A percentile compares a stretch with the other conserved stretches of the same genome.
Evolutionary conservation across 1,284 basidiomycete genomes (phyloP).

Genomic region (Inonotus hispidus): DNA sequence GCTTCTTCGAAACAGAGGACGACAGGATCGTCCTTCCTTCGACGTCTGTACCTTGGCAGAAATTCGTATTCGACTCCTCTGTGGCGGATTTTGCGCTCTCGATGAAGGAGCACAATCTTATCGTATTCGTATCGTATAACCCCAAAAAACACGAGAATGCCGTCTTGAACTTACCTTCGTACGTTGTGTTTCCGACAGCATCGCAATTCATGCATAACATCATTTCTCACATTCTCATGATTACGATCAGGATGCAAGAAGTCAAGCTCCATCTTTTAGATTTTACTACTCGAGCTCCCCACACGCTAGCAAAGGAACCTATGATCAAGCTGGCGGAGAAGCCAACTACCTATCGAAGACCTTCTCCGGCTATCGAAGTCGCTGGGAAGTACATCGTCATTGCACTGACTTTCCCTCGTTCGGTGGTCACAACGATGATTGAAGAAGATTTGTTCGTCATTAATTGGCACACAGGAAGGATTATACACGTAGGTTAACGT

Average conservation of each 20-base stretch:
- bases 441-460: conserved; percentile 13
- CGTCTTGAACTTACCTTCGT: neutral
- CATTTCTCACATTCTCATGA: neutral
- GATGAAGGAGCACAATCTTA: conserved; percentile 11
- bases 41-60: neutral
- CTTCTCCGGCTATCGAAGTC: conserved; percentile 7
- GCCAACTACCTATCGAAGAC: neutral
- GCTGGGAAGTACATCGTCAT: conserved; percentile 2
- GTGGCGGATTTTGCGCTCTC: conserved; percentile 8
- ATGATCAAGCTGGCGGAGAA: neutral
- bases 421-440: neutral
- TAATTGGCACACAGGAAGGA: conserved; percentile 11
- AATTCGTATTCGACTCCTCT: neutral
- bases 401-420: neutral
- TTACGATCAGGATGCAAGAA: neutral
- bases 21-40: neutral
- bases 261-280: neutral
- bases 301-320: conserved; percentile 5
- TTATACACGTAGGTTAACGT: neutral
- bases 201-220: neutral
- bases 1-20: no score
- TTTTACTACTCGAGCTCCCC: conserved; percentile 4
- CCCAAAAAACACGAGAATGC: neutral
- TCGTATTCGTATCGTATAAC: neutral
- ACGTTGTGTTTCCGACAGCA: neutral